Evolutionary conservation across 2,329 filamentous ascomycete genomes (phyloP).

Genomic region (Paraphaeosphaeria minitans): DNA sequence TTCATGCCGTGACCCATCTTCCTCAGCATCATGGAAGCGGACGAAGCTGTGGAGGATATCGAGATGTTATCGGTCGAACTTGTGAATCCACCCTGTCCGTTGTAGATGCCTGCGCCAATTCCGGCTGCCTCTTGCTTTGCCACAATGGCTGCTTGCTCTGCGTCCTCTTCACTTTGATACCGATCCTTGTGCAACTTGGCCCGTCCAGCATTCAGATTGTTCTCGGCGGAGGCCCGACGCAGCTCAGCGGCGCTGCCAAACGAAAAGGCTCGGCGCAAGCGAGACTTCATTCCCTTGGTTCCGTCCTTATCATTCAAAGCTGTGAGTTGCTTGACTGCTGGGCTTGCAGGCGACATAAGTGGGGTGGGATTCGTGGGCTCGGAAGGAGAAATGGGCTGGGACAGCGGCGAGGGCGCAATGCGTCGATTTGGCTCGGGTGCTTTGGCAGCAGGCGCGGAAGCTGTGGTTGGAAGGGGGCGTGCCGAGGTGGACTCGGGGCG

Average conservation of each 20-base stretch:
- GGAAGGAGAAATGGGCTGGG: constrained; percentile 48
- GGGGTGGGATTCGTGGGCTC: constrained; percentile 33
- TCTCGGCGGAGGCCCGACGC: constrained; percentile 72
- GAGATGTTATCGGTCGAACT: constrained; percentile 95
- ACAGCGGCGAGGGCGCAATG: constrained; percentile 54
- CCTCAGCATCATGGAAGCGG: constrained; percentile 89
- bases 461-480: constrained; percentile 20
- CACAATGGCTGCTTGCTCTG: constrained; percentile 89
- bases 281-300: constrained; percentile 81
- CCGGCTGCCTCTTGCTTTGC: constrained; percentile 90
- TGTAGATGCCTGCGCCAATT: constrained; percentile 92
- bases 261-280: constrained; percentile 88
- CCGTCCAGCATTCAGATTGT: constrained; percentile 56
- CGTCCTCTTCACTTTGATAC: constrained; percentile 70
- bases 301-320: constrained; percentile 84
- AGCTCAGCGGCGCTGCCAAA: constrained; percentile 96
- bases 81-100: constrained; percentile 80
- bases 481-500: constrained; percentile 28
- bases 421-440: constrained; percentile 50
- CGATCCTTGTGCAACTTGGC: constrained; percentile 60
- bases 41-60: constrained; percentile 87
- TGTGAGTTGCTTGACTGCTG: constrained; percentile 81
- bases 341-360: constrained; percentile 54
- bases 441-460: constrained; percentile 26
- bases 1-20: constrained; percentile 99